Evolutionary conservation across 2,329 filamentous ascomycete species (phyloP).

Genomic region (Colletotrichum sublineola): DNA sequence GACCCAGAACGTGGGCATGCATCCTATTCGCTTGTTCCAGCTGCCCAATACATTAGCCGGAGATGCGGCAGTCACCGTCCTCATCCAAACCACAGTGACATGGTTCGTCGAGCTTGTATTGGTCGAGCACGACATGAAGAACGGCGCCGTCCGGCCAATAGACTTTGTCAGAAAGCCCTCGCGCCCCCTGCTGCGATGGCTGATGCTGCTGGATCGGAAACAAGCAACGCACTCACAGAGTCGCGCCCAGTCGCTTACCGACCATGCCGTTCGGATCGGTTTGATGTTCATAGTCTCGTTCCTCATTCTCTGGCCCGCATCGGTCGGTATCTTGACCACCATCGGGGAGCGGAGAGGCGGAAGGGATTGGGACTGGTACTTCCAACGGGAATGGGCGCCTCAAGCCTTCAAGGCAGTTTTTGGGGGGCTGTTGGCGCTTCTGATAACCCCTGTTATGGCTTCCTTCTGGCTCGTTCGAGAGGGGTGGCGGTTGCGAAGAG

Average conservation of each 20-base stretch:
- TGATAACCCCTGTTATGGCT: conserved; percentile 63
- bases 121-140: conserved; percentile 62
- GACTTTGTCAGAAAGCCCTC: conserved; percentile 57
- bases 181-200: conserved; percentile 55
- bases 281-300: conserved; percentile 56
- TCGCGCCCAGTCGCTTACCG: conserved; percentile 48
- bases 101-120: conserved; percentile 64
- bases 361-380: conserved; percentile 57
- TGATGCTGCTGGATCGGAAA: conserved; percentile 54
- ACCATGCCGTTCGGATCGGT: conserved; percentile 53
- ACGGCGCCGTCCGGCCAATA: conserved; percentile 61
- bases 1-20: conserved; percentile 50
- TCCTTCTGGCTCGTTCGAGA: conserved; percentile 64
- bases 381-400: conserved; percentile 58
- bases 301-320: conserved; percentile 58
- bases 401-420: conserved; percentile 64
- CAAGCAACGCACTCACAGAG: conserved; percentile 40
- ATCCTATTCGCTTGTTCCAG: conserved; percentile 62
- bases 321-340: conserved; percentile 58
- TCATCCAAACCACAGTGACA: conserved; percentile 64
- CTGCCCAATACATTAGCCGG: conserved; percentile 65
- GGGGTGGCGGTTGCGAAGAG: conserved; percentile 56
- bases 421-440: conserved; percentile 59
- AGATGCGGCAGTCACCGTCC: conserved; percentile 65
- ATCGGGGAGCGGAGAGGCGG: conserved; percentile 53